Base-by-base conservation (phyloP, 176 grass and related monocot genomes). In the Coix lacrymajobi region DNA sequence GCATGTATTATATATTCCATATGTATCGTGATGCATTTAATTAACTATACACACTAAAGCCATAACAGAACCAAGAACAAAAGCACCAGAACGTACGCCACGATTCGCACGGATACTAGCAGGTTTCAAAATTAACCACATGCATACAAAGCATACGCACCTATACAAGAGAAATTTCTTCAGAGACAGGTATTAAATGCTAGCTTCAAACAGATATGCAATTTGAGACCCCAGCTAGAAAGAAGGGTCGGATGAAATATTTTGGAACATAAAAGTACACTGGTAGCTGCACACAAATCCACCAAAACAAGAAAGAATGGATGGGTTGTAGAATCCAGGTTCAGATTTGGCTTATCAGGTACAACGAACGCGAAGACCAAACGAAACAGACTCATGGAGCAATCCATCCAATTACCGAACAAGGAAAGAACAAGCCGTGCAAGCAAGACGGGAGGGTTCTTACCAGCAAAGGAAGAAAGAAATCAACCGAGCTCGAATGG, bases 391-490 rank as follows among this genome's bases (percentile, higher is more conserved):
- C 41, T 45, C 36, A 0, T 36, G 14, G 56, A 43, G 58, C 56
- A 77, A 36, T 25, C 44, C 30, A 34, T 15, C 20, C 44, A 17
- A 80, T 52, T 46, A 16, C 13, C 40, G 65, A 29, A 46, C 46
- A 12, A 11, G 38, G 10, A 51, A 65, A 17, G 29, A 26, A 69
- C 31, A 14, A 56, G 5, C 4, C 32, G 16, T 24, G 8, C 64
- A 81, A 37, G 64, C 64, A 68, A 68, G 43, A 1, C 12, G 30
- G n/a, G 45, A 8, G 6, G 65, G 62, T 36, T 56, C 79, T 69
- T 69, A 81, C 79, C 79, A 39, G 63, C 43, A 54, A 68, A 57
- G 36, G 52, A 38, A 40, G n/a, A n/a, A n/a, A n/a, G 74, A 40
- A 40, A 80, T 3, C 31, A 39, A 81, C 62, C 4, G 8, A 56